Evolutionary conservation across 2,329 filamentous ascomycete species (phyloP), one percentile per base, ranked within the genome.

Genomic region (Sarocladiaceae sp.): DNA sequence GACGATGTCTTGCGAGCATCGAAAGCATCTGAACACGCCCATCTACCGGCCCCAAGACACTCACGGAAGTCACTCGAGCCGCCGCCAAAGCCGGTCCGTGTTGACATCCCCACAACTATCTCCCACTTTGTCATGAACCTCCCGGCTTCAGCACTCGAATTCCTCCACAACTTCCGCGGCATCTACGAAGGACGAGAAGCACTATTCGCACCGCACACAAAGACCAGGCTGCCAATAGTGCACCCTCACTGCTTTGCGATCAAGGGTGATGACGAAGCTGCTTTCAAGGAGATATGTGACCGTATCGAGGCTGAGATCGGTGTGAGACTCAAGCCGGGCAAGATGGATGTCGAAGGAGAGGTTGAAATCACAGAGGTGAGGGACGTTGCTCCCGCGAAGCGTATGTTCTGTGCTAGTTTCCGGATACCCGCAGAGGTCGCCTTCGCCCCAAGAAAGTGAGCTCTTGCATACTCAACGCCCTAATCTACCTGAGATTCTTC

Each of bases 111-210:
- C 2, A 78, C 78, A 2, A 85, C 86, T 33, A 89, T 97, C 65
- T 80, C 84, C n/a, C 94, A 97, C 73, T 99, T 92, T 67, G 88
- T 97, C 58, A 97, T 99, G 90, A 99, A 99, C 70, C 85, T 99
- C 15, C 94, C 94, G 1, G 94, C 92, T 1, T 88, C 84, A 1
- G 93, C 94, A 1, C 86, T 94, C 55, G 85, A 88, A 54, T 99
- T 99, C 66, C 77, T 97, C 20, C 74, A 76, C 52, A 69, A 71
- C 60, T 72, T 62, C 59, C 81, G 84, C 18, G 93, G 94, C 4
- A 70, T 96, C 15, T 97, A 97, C 65, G 72, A 80, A n/a, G 84
- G 84, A 3, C 77, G 82, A 22, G 84, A 91, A 65, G 56, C 68
- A 2, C 74, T 90, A 1, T 92, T 93, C 59, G 64, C 70, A 25